Evolutionary conservation across 805 yeast genomes (phyloP), one percentile per base, ranked within the genome.

Genomic region (Metschnikowia lochheadii): DNA sequence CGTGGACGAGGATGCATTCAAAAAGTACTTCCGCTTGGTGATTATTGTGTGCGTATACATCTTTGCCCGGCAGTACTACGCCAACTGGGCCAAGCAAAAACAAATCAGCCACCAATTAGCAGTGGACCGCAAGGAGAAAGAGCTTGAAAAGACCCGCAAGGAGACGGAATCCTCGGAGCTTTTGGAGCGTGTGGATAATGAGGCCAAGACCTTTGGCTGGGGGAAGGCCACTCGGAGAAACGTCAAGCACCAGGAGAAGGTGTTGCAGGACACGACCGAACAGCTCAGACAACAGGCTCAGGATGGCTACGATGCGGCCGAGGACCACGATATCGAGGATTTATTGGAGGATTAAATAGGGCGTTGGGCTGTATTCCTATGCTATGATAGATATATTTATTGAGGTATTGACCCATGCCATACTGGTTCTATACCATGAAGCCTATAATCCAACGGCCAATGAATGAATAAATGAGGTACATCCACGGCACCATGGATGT

Each of bases 171-270:
- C 41, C 35, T 44, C 44, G 17, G 75, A 70, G 31, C 65, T 72
- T 44, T 64, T 71, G 40, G 69, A 70, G 38, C 49, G 56, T 45
- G 63, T 73, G 56, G 61, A 65, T 40, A 44, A 56, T 11, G 76
- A 72, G 56, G 82, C 82, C 34, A 63, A 69, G 36, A 56, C 75
- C 5, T 86, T 86, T 73, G 92, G 94, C 29, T 86, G 90, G 89
- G 94, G 94, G 49, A 87, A 86, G 64, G 77, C 77, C 61, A 85
- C 91, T 5, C 79, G 91, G 71, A 72, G 73, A 56, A 75, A 73
- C 51, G 81, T 80, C 39, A 78, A 80, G 48, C 71, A 73, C 52
- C 82, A 82, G 58, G 79, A 83, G 58, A 72, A 79, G 49, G 55
- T 77, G 14, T 69, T 85, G 38, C 81, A 82, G 58, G 77, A 80